phyloP scores from a whole-genome alignment of 495 filamentous ascomycete genomes.

The Talaromyces ruber region DNA sequence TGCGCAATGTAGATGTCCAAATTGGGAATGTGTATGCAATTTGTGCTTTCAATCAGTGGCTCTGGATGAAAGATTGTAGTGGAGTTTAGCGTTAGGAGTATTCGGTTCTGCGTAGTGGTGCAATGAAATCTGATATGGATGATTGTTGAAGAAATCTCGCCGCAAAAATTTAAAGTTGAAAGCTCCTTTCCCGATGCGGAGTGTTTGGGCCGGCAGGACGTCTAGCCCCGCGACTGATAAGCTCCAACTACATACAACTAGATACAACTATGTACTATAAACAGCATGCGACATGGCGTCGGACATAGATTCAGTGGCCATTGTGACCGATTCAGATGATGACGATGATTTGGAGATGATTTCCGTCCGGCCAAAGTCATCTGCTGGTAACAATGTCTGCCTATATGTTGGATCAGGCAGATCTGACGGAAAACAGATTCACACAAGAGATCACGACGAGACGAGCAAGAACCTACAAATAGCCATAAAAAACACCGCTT shows the following conservation, averaged over 20 bases:
- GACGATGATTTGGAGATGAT: conserved; percentile 33
- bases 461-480: background rate
- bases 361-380: conserved; percentile 1
- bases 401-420: background rate
- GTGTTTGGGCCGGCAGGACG: background rate
- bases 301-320: background rate
- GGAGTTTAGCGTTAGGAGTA: background rate
- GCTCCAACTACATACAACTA: background rate
- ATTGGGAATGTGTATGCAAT: background rate
- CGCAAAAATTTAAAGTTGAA: conserved; percentile 3
- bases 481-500: conserved; percentile 2
- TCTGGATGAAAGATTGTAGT: background rate
- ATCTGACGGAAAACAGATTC: background rate
- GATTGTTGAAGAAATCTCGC: background rate
- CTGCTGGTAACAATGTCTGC: background rate
- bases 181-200: conserved; percentile 4
- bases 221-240: background rate
- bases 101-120: background rate
- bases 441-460: conserved; percentile 2
- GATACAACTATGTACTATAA: too few species aligned
- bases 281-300: background rate
- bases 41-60: background rate
- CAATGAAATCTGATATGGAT: background rate
- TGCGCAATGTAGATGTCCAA: background rate
- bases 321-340: conserved; percentile 1